Percentiles rank a stretch among this genome's conserved stretches.
Conservation (phyloP, 2,329 filamentous ascomycete species). For the Madurella mycetomatis region DNA sequence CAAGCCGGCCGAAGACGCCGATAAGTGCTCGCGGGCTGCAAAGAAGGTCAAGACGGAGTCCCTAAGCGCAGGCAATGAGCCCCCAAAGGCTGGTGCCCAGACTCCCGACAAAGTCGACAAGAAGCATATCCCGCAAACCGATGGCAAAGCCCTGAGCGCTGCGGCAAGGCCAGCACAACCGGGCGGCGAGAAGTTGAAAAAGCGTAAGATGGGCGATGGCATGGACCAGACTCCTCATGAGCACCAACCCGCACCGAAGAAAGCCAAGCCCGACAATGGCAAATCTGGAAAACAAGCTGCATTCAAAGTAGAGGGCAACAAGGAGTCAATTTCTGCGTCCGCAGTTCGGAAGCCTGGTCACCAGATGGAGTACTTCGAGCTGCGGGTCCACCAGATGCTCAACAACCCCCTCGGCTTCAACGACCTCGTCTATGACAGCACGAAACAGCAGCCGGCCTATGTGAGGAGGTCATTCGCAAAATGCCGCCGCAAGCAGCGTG, state of each 20-base stretch:
- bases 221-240: neutral
- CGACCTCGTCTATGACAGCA: conserved; percentile 20
- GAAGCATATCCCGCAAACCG: neutral
- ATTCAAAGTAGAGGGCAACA: neutral
- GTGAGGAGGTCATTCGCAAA: conserved; percentile 4
- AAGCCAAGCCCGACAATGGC: conserved; percentile 2
- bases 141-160: neutral
- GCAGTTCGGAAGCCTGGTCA: neutral
- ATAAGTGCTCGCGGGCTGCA: too few species aligned
- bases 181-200: conserved; percentile 9
- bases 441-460: conserved; percentile 1
- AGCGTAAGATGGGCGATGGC: conserved; percentile 5
- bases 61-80: neutral
- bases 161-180: too few species aligned
- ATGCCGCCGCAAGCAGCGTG: conserved; percentile 8
- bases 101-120: neutral
- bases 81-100: too few species aligned
- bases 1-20: conserved; percentile 1
- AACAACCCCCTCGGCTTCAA: conserved; percentile 23
- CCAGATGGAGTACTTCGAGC: conserved; percentile 18
- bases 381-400: conserved; percentile 20
- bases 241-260: conserved; percentile 7
- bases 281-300: neutral
- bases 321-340: neutral
- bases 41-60: neutral